phyloP scores from a whole-genome alignment of 2,329 filamentous ascomycete species.

The Phoma herbarum region DNA sequence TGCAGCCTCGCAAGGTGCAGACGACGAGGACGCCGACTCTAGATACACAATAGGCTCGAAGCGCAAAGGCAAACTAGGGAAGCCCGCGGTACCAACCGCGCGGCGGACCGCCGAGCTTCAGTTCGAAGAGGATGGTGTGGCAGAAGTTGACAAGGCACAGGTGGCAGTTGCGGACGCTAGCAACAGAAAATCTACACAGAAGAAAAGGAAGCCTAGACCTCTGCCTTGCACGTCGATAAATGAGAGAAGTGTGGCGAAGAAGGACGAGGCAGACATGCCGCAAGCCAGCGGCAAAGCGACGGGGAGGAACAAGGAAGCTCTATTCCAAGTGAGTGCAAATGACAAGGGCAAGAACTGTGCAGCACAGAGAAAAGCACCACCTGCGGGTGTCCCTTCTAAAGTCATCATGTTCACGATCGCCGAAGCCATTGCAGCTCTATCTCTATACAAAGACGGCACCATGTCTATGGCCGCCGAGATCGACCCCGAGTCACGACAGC shows the following conservation, averaged over 20 bases:
- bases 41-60: slow-evolving; percentile 16
- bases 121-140: slow-evolving; percentile 16
- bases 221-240: neutral
- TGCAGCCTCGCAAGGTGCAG: slow-evolving; percentile 4
- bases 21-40: slow-evolving; percentile 16
- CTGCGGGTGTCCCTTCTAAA: neutral
- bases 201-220: neutral
- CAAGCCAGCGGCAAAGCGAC: neutral
- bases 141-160: slow-evolving; percentile 17
- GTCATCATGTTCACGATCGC: slow-evolving; percentile 24
- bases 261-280: neutral
- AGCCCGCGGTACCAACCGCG: neutral
- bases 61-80: neutral
- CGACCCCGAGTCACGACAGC: slow-evolving; percentile 11
- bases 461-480: slow-evolving; percentile 7
- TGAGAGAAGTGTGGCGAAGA: neutral
- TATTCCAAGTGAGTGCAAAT: neutral
- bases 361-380: neutral
- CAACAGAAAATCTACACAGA: neutral
- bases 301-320: neutral
- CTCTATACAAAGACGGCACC: slow-evolving; percentile 8
- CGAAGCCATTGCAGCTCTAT: slow-evolving; percentile 22
- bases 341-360: neutral
- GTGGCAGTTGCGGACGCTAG: neutral
- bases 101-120: slow-evolving; percentile 14